Percentiles rank a stretch among this genome's conserved stretches.
Conservation (phyloP, 2,329 filamentous ascomycete species). For the Malbranchea cinnamomea region DNA sequence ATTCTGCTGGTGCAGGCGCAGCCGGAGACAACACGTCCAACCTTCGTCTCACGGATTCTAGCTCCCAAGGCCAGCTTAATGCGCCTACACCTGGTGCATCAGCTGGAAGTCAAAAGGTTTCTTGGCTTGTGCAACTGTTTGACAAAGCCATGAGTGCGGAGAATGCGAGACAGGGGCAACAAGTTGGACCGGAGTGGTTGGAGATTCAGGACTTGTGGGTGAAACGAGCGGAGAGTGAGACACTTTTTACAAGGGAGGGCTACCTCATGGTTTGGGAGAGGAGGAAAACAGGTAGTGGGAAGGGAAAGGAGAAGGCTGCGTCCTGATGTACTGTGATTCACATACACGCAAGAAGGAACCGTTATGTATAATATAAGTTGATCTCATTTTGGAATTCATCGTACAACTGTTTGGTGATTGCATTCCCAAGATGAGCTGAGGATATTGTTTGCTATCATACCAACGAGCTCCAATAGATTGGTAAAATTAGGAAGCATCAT, state of each 20-base stretch:
- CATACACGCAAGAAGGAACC: too few species aligned
- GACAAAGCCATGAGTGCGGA: slow-evolving; percentile 48
- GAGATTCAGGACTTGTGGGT: slow-evolving; percentile 90
- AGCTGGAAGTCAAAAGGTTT: slow-evolving; percentile 79
- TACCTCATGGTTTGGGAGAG: slow-evolving; percentile 96
- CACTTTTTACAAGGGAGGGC: slow-evolving; percentile 82
- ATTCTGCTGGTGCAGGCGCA: slow-evolving; percentile 15
- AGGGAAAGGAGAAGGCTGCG: slow-evolving; percentile 27
- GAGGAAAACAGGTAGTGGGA: slow-evolving; percentile 37
- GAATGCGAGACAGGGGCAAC: slow-evolving; percentile 19
- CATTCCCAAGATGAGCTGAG: too few species aligned
- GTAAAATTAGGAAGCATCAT: too few species aligned
- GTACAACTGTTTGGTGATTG: too few species aligned
- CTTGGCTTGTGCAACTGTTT: slow-evolving; percentile 84
- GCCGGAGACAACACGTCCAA: too few species aligned
- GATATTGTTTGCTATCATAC: too few species aligned
- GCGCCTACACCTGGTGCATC: slow-evolving; percentile 50
- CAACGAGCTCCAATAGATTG: too few species aligned
- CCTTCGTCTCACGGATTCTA: too few species aligned
- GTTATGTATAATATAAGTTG: too few species aligned
- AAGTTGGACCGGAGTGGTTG: slow-evolving; percentile 62
- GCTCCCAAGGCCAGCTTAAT: too few species aligned
- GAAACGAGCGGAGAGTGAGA: slow-evolving; percentile 73
- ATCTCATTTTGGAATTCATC: too few species aligned
- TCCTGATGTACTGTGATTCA: too few species aligned